Base-by-base conservation (phyloP, 2,329 filamentous ascomycete genomes). In the Calonectria henricotiae region DNA sequence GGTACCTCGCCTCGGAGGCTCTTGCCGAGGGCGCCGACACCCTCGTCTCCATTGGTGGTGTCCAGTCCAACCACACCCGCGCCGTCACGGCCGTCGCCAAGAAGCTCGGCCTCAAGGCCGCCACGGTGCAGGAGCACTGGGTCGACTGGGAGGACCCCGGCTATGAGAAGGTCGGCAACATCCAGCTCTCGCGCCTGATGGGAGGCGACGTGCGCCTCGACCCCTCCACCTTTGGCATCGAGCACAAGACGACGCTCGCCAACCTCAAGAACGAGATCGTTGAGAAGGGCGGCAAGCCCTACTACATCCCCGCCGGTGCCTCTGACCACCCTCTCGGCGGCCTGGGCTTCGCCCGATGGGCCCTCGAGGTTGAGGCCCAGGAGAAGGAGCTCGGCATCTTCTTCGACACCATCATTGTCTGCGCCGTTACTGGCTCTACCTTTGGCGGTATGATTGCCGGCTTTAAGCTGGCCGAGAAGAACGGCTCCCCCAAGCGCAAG, bases 381-480 rank as follows among this genome's bases (percentile, higher is more conserved):
- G 92, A 94, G 81, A 82, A 83, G 71, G 84, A 87, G 72, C 73
- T 89, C 30, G 90, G 89, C 0, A 77, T 92, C 12, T 91, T 91
- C 79, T 94, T 93, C 79, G 90, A 92, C 75, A 90, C 88, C 1
- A 77, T 94, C 8, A 82, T 94, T 65, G 92, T 93, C 9, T 93
- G 91, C 78, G 90, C 90, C 20, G 92, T 93, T 1, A 93, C 92
- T 0, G 92, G 92, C 4, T 90, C 88, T 6, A 94, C 92, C 1
- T 86, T 93, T 78, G 92, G 89, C 0, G 92, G 92, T 9, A 92
- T 94, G 86, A 85, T 94, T 9, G 92, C 91, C 0, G 92, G 92
- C 0, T 93, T 93, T 80, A 93, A 92, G 82, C 83, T 92, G 27
- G 82, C 87, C 2, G 85, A 92, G 80, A 81, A 82, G 74, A 73